These are phyloP conservation scores for Ceratobasidium sp. DNA, from an alignment of 1,284 basidiomycete genomes.

Conservation along the genomic window DNA sequence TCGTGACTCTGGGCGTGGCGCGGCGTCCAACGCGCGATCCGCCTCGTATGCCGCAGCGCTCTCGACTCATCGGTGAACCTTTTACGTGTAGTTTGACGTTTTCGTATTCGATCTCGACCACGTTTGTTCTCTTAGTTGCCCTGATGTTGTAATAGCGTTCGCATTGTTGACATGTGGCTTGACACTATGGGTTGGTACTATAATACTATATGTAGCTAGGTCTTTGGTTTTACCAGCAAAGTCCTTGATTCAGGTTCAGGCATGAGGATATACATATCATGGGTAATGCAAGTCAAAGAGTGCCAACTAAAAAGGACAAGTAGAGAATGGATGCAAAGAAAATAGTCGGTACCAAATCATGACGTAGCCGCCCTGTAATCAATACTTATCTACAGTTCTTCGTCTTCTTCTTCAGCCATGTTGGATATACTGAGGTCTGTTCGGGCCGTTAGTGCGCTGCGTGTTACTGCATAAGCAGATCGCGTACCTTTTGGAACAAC, in stretches of 20 bases:
- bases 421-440: slow-evolving; percentile 16
- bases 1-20: background rate
- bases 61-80: slow-evolving; percentile 22
- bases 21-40: background rate
- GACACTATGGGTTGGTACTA: background rate
- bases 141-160: background rate
- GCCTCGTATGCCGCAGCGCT: slow-evolving; percentile 33
- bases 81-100: slow-evolving; percentile 17
- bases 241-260: slow-evolving; percentile 29
- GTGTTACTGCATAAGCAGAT: background rate
- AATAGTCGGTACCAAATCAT: background rate
- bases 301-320: slow-evolving; percentile 20
- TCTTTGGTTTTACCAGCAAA: background rate
- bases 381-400: slow-evolving; percentile 30
- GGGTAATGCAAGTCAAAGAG: slow-evolving; percentile 4
- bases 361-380: slow-evolving; percentile 5
- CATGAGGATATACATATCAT: slow-evolving; percentile 30
- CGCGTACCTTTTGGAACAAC: slow-evolving; percentile 43
- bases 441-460: background rate
- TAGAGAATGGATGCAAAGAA: background rate
- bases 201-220: slow-evolving; percentile 18
- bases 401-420: slow-evolving; percentile 35
- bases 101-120: slow-evolving; percentile 1
- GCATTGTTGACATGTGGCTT: slow-evolving; percentile 6
- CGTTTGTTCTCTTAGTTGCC: slow-evolving; percentile 5